Base-by-base conservation (phyloP, 2,329 filamentous ascomycete genomes). In the Colletotrichum trifolii region DNA sequence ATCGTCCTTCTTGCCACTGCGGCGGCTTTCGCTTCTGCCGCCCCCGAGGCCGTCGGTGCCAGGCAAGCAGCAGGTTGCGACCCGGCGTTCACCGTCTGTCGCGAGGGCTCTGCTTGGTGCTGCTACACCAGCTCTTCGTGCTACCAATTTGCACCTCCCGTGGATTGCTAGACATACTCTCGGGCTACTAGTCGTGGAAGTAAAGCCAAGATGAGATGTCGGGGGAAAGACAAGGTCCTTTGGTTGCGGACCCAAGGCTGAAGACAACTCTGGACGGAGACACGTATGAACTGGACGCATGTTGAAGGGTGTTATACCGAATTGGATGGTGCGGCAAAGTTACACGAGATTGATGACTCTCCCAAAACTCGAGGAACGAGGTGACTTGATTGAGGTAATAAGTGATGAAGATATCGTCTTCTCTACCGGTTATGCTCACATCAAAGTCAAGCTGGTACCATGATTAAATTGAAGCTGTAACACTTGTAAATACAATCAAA, bases 81-180 rank as follows among this genome's bases (percentile, higher is more conserved):
- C 8, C 56, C 61, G n/a, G 25, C 40, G 5, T 6, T 54, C 2
- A 60, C 61, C 0, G 56, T 64, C 9, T 64, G 61, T 12, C 61
- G 61, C 11, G 34, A 60, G 13, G 61, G 61, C 13, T 60, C 42
- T 42, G 61, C 61, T 3, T 64, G 61, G 61, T 64, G 61, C 7
- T 64, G 61, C 34, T 39, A 5, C 2, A 17, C 48, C 9, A 17
- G 43, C 8, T 25, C 49, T 1, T 54, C 45, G 8, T 57, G 61
- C 34, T 64, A 60, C n/a, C 43, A 64, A 39, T 64, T 64, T 17
- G 56, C 55, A 2, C 61, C 61, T 5, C 61, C 56, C 3, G 13
- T 42, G 4, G 56, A 55, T 8, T 64, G 61, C 49, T 64, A n/a
- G 43, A 2, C 10, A 46, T 9, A 46, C 0, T 25, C 25, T 5